Conservation (phyloP, 768 basidiomycete genomes). For the Lepiota subincarnata region DNA sequence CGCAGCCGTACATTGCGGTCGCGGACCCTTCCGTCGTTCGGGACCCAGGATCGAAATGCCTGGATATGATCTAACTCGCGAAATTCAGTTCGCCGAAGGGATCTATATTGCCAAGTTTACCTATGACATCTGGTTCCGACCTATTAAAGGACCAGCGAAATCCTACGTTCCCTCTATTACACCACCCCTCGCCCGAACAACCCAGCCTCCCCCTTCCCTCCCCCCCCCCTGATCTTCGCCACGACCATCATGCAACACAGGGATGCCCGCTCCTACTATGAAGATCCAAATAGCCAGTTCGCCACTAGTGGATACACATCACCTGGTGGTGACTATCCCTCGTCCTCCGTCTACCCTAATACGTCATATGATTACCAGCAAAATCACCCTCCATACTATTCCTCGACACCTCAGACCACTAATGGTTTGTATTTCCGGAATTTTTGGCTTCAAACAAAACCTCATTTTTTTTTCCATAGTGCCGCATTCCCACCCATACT, state of each 20-base stretch:
- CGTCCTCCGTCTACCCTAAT: conserved; percentile 20
- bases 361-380: conserved; percentile 24
- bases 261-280: conserved; percentile 40
- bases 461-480: conserved; percentile 9
- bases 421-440: conserved; percentile 20
- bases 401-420: conserved; percentile 20
- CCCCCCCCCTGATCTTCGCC: conserved; percentile 16
- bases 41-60: conserved; percentile 35
- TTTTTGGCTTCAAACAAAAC: not conserved
- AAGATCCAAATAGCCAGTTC: conserved; percentile 30
- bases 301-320: conserved; percentile 24
- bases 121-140: conserved; percentile 38
- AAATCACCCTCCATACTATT: conserved; percentile 33
- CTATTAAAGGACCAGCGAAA: conserved; percentile 39
- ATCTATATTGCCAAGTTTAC: conserved; percentile 33
- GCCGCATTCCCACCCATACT: conserved; percentile 25
- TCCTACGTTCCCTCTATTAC: conserved; percentile 23
- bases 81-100: conserved; percentile 18
- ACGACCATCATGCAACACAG: conserved; percentile 35
- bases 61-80: conserved; percentile 37
- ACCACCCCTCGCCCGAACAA: conserved; percentile 17
- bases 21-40: conserved; percentile 39
- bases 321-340: conserved; percentile 25
- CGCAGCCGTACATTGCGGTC: conserved; percentile 31
- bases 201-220: conserved; percentile 17